phyloP scores from a whole-genome alignment of 2,329 filamentous ascomycete species.

The Pseudogymnoascus sp. region DNA sequence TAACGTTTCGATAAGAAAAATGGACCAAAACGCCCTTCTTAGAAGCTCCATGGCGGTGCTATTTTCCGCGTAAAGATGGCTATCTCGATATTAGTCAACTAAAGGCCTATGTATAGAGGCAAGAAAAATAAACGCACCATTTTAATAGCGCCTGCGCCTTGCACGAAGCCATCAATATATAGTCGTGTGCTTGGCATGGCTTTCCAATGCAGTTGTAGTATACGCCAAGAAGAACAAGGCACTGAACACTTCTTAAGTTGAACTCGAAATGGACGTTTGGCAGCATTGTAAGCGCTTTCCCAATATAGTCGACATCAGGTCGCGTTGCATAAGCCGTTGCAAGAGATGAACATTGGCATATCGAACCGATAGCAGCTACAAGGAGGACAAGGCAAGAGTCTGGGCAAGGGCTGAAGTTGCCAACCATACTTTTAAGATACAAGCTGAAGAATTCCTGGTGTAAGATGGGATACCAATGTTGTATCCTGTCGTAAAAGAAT shows the following conservation, averaged over 20 bases:
- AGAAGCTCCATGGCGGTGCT: slow-evolving; percentile 15
- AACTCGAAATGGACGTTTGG: no score
- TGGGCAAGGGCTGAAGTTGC: slow-evolving; percentile 16
- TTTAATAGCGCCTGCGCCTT: slow-evolving; percentile 26
- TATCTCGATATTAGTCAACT: not conserved
- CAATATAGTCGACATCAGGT: slow-evolving; percentile 14
- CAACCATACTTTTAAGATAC: slow-evolving; percentile 20
- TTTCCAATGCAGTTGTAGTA: no score
- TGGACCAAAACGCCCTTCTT: slow-evolving; percentile 21
- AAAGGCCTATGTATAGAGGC: slow-evolving; percentile 1
- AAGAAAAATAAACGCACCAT: slow-evolving; percentile 10
- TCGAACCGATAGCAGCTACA: slow-evolving; percentile 24
- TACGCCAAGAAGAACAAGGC: no score
- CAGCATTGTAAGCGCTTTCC: slow-evolving; percentile 6
- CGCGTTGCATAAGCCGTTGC: not conserved
- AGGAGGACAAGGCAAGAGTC: slow-evolving; percentile 24
- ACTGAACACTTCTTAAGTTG: no score
- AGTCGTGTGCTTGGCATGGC: no score
- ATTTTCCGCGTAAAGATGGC: slow-evolving; percentile 12
- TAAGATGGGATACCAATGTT: slow-evolving; percentile 26
- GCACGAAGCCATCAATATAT: no score
- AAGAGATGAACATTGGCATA: slow-evolving; percentile 16
- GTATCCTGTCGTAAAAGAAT: slow-evolving; percentile 23
- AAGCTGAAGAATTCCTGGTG: slow-evolving; percentile 18
- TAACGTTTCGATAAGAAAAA: slow-evolving; percentile 23